Evolutionary conservation across 805 yeast species (phyloP), one percentile per base, ranked within the genome.

Genomic region (Starmerella riodocensis): DNA sequence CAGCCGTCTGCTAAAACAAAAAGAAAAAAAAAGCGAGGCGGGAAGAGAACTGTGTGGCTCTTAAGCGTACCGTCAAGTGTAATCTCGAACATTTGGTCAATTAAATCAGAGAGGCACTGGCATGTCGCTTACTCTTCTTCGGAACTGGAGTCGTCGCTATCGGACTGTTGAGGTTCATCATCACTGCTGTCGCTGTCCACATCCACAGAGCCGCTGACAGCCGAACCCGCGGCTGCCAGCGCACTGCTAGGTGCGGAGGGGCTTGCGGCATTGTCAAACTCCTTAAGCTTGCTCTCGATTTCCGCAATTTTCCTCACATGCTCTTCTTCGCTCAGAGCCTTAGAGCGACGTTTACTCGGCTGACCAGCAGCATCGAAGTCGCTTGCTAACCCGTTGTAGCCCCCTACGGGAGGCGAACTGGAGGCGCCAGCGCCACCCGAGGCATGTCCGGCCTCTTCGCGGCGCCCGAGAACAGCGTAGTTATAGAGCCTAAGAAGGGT

Each of bases 401-500:
- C 9, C 27, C 9, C 27, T 24, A 9, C 27, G 13, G 13, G 27
- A 13, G 12, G 11, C 12, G 32, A 14, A 11, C 32, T 7, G 12
- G 16, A 24, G 6, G 23, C 17, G 34, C 34, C 26, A 6, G 25
- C n/a, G 25, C 25, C 34, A 5, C 25, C 17, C 6, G 22, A 17
- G 12, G 46, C 33, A 34, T 47, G 36, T 20, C 42, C 27, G 20
- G 56, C 43, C 38, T 47, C 43, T 36, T 46, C 53, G 7, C 45
- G 45, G n/a, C 42, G 43, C 45, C 46, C 46, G 22, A 51, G 35
- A 16, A 78, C 81, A 50, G 91, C 84, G 51, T 78, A 81, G 57
- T 79, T 78, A 67, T 85, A 88, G 47, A 91, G 66, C 54, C 82
- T 81, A 57, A 82, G 63, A 39, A 88, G 70, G 1, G 96, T 86